Evolutionary conservation across 2,329 filamentous ascomycete genomes (phyloP).

Genomic region (Cylindrodendrum hubeiense): DNA sequence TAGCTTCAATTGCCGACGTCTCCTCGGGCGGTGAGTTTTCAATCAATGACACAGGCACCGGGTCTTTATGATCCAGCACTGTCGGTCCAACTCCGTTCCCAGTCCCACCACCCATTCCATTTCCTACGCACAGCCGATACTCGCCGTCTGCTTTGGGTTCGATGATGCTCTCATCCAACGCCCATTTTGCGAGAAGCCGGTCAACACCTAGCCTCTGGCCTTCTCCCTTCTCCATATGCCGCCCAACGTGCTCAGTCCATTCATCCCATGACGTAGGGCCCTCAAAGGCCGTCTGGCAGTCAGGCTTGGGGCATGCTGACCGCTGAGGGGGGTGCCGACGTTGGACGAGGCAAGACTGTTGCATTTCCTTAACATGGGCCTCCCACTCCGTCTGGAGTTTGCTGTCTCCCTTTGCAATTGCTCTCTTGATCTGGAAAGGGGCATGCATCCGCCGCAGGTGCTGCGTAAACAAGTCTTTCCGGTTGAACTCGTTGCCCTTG

Average conservation of each 20-base stretch:
- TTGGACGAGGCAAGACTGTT: constrained; percentile 78
- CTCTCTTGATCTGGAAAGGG: constrained; percentile 72
- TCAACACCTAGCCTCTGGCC: constrained; percentile 70
- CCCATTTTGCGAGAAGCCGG: constrained; percentile 69
- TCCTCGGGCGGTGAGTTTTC: constrained; percentile 42
- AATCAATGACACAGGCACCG: constrained; percentile 33
- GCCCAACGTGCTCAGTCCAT: constrained; percentile 91
- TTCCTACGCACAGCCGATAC: constrained; percentile 61
- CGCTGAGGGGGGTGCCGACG: constrained; percentile 77
- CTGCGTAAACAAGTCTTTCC: constrained; percentile 95
- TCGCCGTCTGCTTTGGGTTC: constrained; percentile 67
- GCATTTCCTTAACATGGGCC: constrained; percentile 75
- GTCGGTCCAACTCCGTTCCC: constrained; percentile 32
- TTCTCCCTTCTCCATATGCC: constrained; percentile 85
- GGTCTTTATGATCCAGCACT: constrained; percentile 44
- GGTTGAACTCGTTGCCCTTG: constrained; percentile 82
- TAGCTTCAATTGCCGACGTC: constrained; percentile 38
- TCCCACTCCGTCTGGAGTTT: constrained; percentile 74
- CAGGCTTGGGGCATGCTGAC: constrained; percentile 77
- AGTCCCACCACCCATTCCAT: constrained; percentile 39
- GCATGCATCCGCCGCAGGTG: constrained; percentile 95
- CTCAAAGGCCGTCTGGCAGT: constrained; percentile 79
- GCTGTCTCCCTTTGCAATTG: constrained; percentile 68
- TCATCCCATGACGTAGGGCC: constrained; percentile 86
- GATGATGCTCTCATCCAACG: constrained; percentile 73